Base-by-base conservation (phyloP, 768 basidiomycete genomes). In the Guyanaporus albipodus region DNA sequence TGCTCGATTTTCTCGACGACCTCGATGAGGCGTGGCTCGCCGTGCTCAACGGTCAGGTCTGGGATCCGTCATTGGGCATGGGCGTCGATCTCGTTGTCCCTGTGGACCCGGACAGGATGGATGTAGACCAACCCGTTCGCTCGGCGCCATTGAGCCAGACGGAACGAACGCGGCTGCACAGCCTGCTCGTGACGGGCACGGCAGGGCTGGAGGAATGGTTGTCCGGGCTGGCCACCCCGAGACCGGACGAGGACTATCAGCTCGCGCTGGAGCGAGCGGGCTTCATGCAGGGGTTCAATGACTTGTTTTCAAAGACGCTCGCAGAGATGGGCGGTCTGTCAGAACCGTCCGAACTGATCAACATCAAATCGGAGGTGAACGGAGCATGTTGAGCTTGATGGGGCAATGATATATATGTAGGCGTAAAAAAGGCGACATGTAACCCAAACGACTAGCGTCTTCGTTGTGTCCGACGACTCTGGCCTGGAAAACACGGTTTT, bases 1-100 rank as follows among this genome's bases (percentile, higher is more conserved):
- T 87, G 6, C 69, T 85, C 21, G 79, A 83, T 49, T 85, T 80
- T 70, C 67, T 90, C 21, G 78, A 81, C 58, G 82, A 87, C 56
- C 73, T 91, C 29, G 88, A 91, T 63, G 74, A 79, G 41, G 85
- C 80, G 0, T 91, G 88, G 88, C 53, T 80, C 12, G 73, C 78
- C 15, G 83, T 85, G 2, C 71, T 91, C 23, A 74, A 74, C 31
- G 67, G 69, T 6, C 82, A 86, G 55, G 71, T 75, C 2, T 91
- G 88, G 88, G 79, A 88, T 53, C 72, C 83, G 1, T 57, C 65
- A 6, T 54, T 61, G 6, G 69, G 71, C 5, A 53, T 60, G 5
- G 78, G 68, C 17, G 55, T 67, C n/a, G 68, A 78, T 44, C 60
- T 77, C 26, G 52, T 69, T 5, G 43, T 78, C 4, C 70, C 75